phyloP scores from a whole-genome alignment of 257 asterid genomes.

The Gentiana dahurica region DNA sequence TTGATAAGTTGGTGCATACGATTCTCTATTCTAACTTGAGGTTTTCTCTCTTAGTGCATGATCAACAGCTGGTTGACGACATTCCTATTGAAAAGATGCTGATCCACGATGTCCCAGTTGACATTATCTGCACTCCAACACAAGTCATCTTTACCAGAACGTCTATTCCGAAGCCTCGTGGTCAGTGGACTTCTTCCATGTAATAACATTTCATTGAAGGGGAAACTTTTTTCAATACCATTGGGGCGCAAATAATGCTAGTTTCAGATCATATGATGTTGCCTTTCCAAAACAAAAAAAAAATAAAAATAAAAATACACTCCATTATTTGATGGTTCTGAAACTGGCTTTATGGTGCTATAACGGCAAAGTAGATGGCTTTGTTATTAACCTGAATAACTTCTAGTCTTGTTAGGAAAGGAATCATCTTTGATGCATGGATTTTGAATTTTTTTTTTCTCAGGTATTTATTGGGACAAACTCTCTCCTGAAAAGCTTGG shows the following conservation, averaged over 20 bases:
- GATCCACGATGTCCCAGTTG: conserved; percentile 88
- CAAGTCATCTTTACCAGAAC: conserved; percentile 67
- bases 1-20: no score
- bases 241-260: no score
- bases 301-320: no score
- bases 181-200: conserved; percentile 19
- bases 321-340: no score
- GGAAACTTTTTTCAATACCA: no score
- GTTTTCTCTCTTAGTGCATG: conserved; percentile 52
- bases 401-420: neutral
- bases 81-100: conserved; percentile 68
- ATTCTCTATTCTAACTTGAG: neutral
- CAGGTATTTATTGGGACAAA: conserved; percentile 93
- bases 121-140: conserved; percentile 88
- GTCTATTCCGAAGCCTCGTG: conserved; percentile 89
- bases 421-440: neutral
- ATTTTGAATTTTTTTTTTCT: neutral
- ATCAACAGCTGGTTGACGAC: conserved; percentile 69
- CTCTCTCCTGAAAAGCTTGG: conserved; percentile 86
- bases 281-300: no score
- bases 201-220: neutral
- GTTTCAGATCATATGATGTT: no score
- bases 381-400: neutral
- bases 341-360: no score
- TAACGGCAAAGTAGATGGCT: neutral